Base-by-base conservation (phyloP, 805 yeast species). In the Metschnikowia similis region DNA sequence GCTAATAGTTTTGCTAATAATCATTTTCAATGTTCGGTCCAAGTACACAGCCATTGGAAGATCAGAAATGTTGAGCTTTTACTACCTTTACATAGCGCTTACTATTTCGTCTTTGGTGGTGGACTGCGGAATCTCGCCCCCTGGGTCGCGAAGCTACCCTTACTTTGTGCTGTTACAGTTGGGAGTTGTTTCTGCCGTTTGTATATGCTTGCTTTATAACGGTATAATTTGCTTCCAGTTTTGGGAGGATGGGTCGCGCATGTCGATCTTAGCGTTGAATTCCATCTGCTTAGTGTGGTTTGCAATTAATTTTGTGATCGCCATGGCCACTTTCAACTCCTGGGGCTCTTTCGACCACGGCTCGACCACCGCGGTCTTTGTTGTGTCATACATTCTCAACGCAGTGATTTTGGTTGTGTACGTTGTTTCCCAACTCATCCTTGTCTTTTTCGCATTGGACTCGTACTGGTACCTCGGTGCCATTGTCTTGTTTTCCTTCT, bases 41-140 rank as follows among this genome's bases (percentile, higher is more conserved):
- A 89, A 92, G 72, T 91, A 88, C 64, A 94, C 99, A 0, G 97
- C 98, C 10, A 91, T 94, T 51, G 98, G 97, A 4, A 77, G 98
- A 53, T 75, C 82, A 10, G 99, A 94, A 63, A 86, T 90, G 83
- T 67, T 89, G 48, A 81, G 79, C 56, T 85, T 87, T 62, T 85
- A 83, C 66, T 82, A 85, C 66, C 60, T 81, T 38, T 75, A 77
- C 53, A 71, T 85, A 31, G 72, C 80, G 1, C 75, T 87, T 55
- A 76, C 82, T 6, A 76, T 87, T 13, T 70, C 84, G 53, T 77
- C 91, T 2, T 72, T 92, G 43, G 78, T 92, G 21, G 95, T 89
- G 4, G 96, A 92, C 62, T 84, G 95, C 56, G 98, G 98, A 16
- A 97, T 92, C 1, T 78, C 87, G 10, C 96, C 98, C 1, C 94